Evolutionary conservation across 805 yeast species (phyloP), one percentile per base, ranked within the genome.

Genomic region (Metschnikowia anglica): DNA sequence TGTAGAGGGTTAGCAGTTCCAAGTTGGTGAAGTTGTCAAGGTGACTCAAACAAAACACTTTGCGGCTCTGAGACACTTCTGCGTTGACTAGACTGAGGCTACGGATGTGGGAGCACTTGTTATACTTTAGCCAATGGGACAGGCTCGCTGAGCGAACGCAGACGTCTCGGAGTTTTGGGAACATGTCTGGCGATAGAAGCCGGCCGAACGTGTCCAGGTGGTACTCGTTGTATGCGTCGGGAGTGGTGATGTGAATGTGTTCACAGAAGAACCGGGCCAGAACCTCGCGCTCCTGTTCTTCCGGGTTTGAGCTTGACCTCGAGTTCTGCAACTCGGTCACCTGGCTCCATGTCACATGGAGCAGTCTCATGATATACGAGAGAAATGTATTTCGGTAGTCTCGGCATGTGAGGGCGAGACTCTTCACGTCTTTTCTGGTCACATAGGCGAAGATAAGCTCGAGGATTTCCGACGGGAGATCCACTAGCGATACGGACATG

Each of bases 21-120:
- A 79, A 54, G 4, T 54, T 46, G 1, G 50, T 46, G 46, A 76
- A 74, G 6, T 65, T 56, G 20, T 48, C 53, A 29, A 77, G 55
- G 54, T 78, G 81, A 31, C 65, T 59, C 46, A 77, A 53, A 44
- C 67, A 68, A 52, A 78, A 78, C 15, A 60, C 61, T 37, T 65
- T 56, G 13, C 38, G 46, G 43, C 41, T 58, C 55, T 12, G 43
- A 27, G 32, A 15, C n/a, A 18, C 28, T 5, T 36, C 39, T 16
- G 63, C 66, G 34, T 54, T 56, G 48, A 60, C 61, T n/a, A 70
- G 47, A 2, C 60, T 52, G 13, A 70, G 41, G 7, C 44, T 34
- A 13, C 34, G 49, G 19, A 70, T 37, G 8, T 39, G 41, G 15
- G 40, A 23, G 28, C 56, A 53, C 5, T 39, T 23, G 28, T 72